A percentile compares a stretch with the other conserved stretches of the same genome.
Conservation (phyloP, 495 filamentous ascomycete genomes). For the Penicillium ucsense region DNA sequence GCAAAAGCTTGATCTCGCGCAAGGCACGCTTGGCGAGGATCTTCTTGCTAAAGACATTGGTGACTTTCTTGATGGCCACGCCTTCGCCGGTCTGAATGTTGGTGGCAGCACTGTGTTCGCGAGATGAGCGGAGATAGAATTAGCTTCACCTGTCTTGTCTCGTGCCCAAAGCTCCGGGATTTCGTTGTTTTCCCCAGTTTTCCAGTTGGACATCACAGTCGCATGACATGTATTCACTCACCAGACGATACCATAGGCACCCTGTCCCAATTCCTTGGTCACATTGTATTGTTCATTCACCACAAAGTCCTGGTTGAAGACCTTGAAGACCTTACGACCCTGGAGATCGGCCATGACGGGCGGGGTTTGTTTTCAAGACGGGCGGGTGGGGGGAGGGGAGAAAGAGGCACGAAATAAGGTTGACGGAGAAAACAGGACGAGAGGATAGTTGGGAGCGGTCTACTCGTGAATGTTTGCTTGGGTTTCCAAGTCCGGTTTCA, state of each 20-base stretch:
- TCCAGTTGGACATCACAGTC: background rate
- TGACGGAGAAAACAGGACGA: too few species aligned
- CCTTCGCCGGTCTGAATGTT: slow-evolving; percentile 87
- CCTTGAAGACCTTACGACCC: slow-evolving; percentile 95
- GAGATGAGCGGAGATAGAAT: background rate
- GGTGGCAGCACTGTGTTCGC: slow-evolving; percentile 63
- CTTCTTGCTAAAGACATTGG: slow-evolving; percentile 99
- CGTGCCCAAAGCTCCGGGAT: too few species aligned
- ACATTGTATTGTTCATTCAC: slow-evolving; percentile 97
- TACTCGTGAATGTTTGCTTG: too few species aligned
- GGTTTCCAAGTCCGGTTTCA: too few species aligned
- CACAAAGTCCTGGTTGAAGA: slow-evolving; percentile 99
- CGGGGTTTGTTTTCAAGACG: background rate
- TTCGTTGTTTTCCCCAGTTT: background rate
- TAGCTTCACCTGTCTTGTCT: background rate
- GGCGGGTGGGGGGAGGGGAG: background rate
- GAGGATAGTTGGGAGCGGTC: too few species aligned
- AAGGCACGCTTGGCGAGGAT: slow-evolving; percentile 95
- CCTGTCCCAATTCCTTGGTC: slow-evolving; percentile 96
- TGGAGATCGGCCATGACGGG: slow-evolving; percentile 62
- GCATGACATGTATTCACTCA: slow-evolving; percentile 32
- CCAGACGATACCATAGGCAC: slow-evolving; percentile 98
- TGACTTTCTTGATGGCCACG: slow-evolving; percentile 99
- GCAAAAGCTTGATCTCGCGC: slow-evolving; percentile 95
- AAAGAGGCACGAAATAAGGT: background rate